Evolutionary conservation across 768 basidiomycete species (phyloP).

Genomic region (Cubamyces lactineus): DNA sequence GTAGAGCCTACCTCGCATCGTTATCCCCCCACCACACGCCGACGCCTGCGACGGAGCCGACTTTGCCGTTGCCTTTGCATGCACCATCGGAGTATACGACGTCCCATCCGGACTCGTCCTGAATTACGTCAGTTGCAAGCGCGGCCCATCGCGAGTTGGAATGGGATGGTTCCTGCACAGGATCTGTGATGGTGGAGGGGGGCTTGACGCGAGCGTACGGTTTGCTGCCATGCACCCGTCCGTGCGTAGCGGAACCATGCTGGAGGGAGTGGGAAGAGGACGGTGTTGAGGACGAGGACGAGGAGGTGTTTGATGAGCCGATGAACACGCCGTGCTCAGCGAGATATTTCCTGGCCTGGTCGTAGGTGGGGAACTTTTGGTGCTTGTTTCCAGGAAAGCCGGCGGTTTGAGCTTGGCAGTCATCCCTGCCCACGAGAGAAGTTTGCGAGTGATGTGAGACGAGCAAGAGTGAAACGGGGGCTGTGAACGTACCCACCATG

Average conservation of each 20-base stretch:
- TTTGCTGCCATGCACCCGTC: background rate
- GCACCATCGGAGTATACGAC: conserved; percentile 90
- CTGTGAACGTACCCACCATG: conserved; percentile 56
- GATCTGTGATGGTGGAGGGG: background rate
- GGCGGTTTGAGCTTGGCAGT: conserved; percentile 70
- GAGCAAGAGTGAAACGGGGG: background rate
- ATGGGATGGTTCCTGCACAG: background rate
- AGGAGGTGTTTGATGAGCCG: background rate
- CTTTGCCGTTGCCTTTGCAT: conserved; percentile 79
- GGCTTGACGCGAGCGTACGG: conserved; percentile 5
- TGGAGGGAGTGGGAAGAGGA: background rate
- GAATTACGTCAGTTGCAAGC: conserved; percentile 16
- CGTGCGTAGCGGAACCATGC: background rate
- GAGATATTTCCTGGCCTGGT: conserved; percentile 64
- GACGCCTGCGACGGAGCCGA: conserved; percentile 70
- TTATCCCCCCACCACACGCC: conserved; percentile 87
- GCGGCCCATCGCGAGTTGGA: conserved; percentile 11
- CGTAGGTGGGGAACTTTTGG: conserved; percentile 64
- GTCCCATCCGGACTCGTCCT: conserved; percentile 38
- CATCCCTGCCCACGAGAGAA: conserved; percentile 54
- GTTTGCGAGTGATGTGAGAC: background rate
- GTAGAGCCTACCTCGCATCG: conserved; percentile 56
- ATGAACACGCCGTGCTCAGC: conserved; percentile 16
- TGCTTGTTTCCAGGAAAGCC: conserved; percentile 62
- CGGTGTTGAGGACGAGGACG: background rate